A percentile compares a stretch with the other conserved stretches of the same genome.
Conservation (phyloP, 2,329 filamentous ascomycete species). For the Ophiostoma quercus region DNA sequence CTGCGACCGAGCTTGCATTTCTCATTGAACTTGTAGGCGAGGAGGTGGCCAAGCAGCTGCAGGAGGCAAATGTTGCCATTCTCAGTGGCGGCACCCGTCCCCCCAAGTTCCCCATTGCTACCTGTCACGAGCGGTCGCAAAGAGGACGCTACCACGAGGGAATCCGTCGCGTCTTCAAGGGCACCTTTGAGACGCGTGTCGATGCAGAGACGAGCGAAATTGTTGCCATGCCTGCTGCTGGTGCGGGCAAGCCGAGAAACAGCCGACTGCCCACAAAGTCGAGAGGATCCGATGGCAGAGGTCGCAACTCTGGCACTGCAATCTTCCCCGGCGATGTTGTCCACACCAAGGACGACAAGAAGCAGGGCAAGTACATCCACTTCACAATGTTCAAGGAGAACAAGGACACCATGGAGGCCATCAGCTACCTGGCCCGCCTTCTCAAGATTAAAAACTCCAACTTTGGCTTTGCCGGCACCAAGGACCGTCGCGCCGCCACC, state of each 20-base stretch:
- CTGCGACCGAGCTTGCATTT: constrained; percentile 34
- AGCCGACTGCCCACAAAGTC: background rate
- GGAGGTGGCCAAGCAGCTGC: constrained; percentile 39
- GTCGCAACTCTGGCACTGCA: constrained; percentile 15
- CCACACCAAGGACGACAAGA: constrained; percentile 18
- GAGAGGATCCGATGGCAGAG: constrained; percentile 23
- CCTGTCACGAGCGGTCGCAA: constrained; percentile 42
- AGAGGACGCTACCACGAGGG: constrained; percentile 50
- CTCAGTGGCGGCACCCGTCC: constrained; percentile 30
- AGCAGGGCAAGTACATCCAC: constrained; percentile 60
- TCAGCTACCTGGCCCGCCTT: constrained; percentile 68
- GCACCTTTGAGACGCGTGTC: constrained; percentile 70
- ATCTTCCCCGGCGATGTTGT: background rate
- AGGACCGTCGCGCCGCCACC: constrained; percentile 82
- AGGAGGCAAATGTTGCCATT: constrained; percentile 40
- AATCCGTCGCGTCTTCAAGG: constrained; percentile 75
- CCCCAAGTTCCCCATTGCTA: constrained; percentile 38
- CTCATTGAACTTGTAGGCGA: constrained; percentile 40
- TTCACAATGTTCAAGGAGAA: constrained; percentile 96
- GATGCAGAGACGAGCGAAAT: constrained; percentile 48
- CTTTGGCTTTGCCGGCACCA: constrained; percentile 76
- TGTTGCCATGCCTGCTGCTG: constrained; percentile 45
- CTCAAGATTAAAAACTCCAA: constrained; percentile 69
- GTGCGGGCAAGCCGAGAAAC: constrained; percentile 25
- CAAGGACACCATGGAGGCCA: constrained; percentile 89